Base-by-base conservation (phyloP, 2,329 filamentous ascomycete species). In the Colletotrichum falcatum region DNA sequence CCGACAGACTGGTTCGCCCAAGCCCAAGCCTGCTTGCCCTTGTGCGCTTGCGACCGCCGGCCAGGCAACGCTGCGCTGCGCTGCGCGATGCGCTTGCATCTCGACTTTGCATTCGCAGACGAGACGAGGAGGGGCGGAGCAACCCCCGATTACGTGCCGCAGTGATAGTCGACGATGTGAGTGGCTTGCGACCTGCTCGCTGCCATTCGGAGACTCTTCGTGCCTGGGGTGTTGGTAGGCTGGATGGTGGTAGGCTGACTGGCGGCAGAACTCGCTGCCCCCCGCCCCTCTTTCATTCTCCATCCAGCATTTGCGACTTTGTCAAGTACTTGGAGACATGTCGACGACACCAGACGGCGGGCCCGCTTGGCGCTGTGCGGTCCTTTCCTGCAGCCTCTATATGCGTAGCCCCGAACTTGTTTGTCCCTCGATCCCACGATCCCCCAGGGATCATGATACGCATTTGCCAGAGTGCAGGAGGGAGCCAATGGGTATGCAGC, bases 391-490 rank as follows among this genome's bases (percentile, higher is more conserved):
- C 64, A 59, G 63, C 35, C 46, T 48, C 60, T 28, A 28, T 53
- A 56, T 62, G 60, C 64, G 35, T 54, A n/a, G 30, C 20, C 30
- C 35, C 37, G 18, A 61, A 48, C 55, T 33, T 46, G 55, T 66
- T 66, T 55, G 53, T 35, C n/a, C 14, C 23, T 39, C 55, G 48
- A 55, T 35, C 54, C 28, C 37, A 33, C 51, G 53, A 33, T 37
- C 61, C 14, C 61, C 14, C 64, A 59, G 61, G 64, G 58, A 70
- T 70, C 35, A 67, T 70, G 58, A 70, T 59, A 46, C 62, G 67
- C 64, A 65, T 67, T 67, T 62, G 58, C 64, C 18, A 62, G 42
- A 16, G 26, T 44, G 18, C 54, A 30, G 28, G 28, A 4, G 42
- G 20, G 8, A 46, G 8, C 64, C 67, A 70, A 70, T 70, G 14